A percentile compares a stretch with the other conserved stretches of the same genome.
Conservation (phyloP, 768 basidiomycete genomes). For the Rhizopogon vinicolor region DNA sequence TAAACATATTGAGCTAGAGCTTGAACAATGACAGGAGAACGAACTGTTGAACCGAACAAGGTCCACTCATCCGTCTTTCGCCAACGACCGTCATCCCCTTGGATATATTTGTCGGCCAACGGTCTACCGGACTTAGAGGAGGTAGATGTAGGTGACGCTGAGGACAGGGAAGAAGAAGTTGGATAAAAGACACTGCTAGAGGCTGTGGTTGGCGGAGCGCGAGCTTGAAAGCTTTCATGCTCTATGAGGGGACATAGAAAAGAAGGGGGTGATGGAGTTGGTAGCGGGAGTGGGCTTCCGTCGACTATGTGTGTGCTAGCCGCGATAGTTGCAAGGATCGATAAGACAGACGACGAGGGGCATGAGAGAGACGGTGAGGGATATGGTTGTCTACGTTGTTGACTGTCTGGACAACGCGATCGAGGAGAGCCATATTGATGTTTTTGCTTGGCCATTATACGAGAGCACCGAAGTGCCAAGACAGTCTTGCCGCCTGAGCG, state of each 20-base stretch:
- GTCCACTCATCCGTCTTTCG: conserved; percentile 50
- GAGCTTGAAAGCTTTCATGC: conserved; percentile 8
- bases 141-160: conserved; percentile 10
- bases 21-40: conserved; percentile 17
- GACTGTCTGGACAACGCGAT: background rate
- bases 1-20: background rate
- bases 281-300: conserved; percentile 38
- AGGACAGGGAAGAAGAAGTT: conserved; percentile 7
- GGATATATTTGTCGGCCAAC: conserved; percentile 53
- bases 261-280: conserved; percentile 36
- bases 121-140: conserved; percentile 1
- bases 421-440: conserved; percentile 21
- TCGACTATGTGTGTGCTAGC: conserved; percentile 40
- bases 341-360: conserved; percentile 50
- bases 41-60: conserved; percentile 67
- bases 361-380: conserved; percentile 14
- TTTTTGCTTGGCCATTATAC: conserved; percentile 53
- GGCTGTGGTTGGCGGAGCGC: background rate
- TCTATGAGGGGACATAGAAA: conserved; percentile 57
- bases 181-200: background rate
- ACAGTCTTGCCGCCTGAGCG: conserved; percentile 28
- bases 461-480: conserved; percentile 33
- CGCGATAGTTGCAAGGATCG: conserved; percentile 53
- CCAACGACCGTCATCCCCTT: conserved; percentile 55
- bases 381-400: conserved; percentile 13